Base-by-base conservation (phyloP, 1,139 yeast genomes). In the Taiozyma sp. region DNA sequence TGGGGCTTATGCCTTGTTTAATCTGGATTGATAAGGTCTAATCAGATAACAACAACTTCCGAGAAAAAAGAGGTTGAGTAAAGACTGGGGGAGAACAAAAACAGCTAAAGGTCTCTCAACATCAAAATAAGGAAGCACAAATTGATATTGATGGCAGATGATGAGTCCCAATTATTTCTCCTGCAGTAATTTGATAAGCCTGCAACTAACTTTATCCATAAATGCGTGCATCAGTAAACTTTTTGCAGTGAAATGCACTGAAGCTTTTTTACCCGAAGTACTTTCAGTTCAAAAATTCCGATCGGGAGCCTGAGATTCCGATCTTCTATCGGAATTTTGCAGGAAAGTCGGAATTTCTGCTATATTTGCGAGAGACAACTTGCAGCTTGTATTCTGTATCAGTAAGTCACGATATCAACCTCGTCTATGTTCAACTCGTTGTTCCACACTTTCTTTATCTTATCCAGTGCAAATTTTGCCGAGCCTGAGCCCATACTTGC, bases 391-490 rank as follows among this genome's bases (percentile, higher is more conserved):
- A 32, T n/a, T n/a, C 4, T 32, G 14, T 37, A 10, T 51, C 42
- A 58, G 41, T 55, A 59, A 0, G 61, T 55, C 9, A 57, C 58
- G 29, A 53, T 45, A 37, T 57, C 62, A 14, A 57, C 56, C 24
- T 56, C 55, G 28, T 47, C 51, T 1, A 22, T 40, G 22, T 35
- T 48, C 3, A 29, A 9, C n/a, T 29, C 52, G 35, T 53, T 50
- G 35, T 53, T 51, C 76, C 47, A 75, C 56, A 34, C 62, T 58
- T 59, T 77, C 69, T 44, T 81, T 74, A 29, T 69, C 70, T 42
- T 72, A 69, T 43, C 70, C 66, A 47, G 68, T 61, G 53, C 81
- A 75, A 57, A 81, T 76, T 55, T 77, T 53, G 14, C 88, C 86
- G 9, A 85, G 4, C 63, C 63, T 2, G 60, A 52, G 2, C 63